Base-by-base conservation (phyloP, 306 rosid genomes). In the Notholithocarpus densiflorus region DNA sequence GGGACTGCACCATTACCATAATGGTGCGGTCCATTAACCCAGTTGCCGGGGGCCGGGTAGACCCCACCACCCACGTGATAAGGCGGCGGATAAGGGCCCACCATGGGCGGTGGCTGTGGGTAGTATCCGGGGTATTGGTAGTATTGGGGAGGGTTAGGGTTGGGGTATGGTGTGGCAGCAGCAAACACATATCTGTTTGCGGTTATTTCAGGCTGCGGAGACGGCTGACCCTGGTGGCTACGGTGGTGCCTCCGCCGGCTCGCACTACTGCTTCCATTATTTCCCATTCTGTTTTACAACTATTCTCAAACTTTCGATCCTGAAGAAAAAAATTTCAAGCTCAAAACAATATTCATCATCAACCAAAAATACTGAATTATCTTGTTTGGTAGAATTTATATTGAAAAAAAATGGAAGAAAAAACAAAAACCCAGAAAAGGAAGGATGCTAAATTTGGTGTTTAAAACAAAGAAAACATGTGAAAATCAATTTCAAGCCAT, bases 201-300 rank as follows among this genome's bases (percentile, higher is more conserved):
- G 19, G 75, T n/a, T 1, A 13, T 9, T 60, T 75, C 77, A 34
- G 83, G 76, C 52, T 54, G 84, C 5, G 79, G 86, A 3, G 43
- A 64, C 31, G 34, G 65, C 76, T 51, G 80, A 17, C 56, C 20
- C n/a, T 40, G 71, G 3, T 68, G 79, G 76, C 11, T 32, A 26
- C 85, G 72, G 20, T 65, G 72, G 20, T 65, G 78, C 78, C 84
- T 73, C 59, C 81, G 76, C 51, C 75, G 80, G 60, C 82, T 57
- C 12, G 69, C 20, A 31, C 78, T 26, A 34, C 31, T 57, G 79
- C 85, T 77, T n/a, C 79, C 85, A 18, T 19, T 51, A 73, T 83
- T 87, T n/a, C 89, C 89, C 88, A 84, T 87, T 24, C 26, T 29
- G 37, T 59, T 29, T 31, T 3, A 15, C 10, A 1, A 2, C 79